These are phyloP conservation scores for Hypomyces perniciosus DNA, from an alignment of 2,329 filamentous ascomycete genomes.

Conservation along the genomic window DNA sequence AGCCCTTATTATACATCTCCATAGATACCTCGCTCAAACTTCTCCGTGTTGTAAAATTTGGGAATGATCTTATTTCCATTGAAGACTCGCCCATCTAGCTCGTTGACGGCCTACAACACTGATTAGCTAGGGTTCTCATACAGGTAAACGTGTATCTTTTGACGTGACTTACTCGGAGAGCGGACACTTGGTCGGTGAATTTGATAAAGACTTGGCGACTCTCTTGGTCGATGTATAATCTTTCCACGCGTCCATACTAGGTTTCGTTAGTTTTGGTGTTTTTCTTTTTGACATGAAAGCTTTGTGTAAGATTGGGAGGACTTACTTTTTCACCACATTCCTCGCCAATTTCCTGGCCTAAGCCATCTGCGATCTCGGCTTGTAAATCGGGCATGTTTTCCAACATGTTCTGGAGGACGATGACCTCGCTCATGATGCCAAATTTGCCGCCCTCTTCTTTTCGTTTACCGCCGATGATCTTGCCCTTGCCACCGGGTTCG, in stretches of 20 bases:
- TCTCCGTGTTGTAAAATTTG: slow-evolving; percentile 73
- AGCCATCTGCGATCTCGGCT: slow-evolving; percentile 65
- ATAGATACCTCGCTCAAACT: slow-evolving; percentile 67
- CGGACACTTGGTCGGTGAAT: slow-evolving; percentile 80
- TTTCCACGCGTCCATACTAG: slow-evolving; percentile 76
- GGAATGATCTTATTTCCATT: slow-evolving; percentile 81
- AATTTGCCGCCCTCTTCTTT: slow-evolving; percentile 48
- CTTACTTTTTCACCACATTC: slow-evolving; percentile 75
- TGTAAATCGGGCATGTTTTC: slow-evolving; percentile 72
- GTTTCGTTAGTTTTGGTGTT: slow-evolving; percentile 4
- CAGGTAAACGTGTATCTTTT: background rate
- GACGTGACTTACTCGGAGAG: slow-evolving; percentile 59
- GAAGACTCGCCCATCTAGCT: slow-evolving; percentile 80
- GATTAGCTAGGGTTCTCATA: background rate
- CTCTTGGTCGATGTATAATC: slow-evolving; percentile 66
- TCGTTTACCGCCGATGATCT: slow-evolving; percentile 72
- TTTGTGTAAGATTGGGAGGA: background rate
- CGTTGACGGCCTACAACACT: slow-evolving; percentile 70
- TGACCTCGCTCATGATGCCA: slow-evolving; percentile 71
- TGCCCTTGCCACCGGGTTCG: slow-evolving; percentile 62
- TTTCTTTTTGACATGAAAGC: background rate
- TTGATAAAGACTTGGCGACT: slow-evolving; percentile 78
- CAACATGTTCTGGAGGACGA: slow-evolving; percentile 79
- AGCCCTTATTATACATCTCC: slow-evolving; percentile 8
- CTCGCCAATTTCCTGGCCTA: slow-evolving; percentile 93